Conservation (phyloP, 306 rosid species). For the Cicer arietinum region DNA sequence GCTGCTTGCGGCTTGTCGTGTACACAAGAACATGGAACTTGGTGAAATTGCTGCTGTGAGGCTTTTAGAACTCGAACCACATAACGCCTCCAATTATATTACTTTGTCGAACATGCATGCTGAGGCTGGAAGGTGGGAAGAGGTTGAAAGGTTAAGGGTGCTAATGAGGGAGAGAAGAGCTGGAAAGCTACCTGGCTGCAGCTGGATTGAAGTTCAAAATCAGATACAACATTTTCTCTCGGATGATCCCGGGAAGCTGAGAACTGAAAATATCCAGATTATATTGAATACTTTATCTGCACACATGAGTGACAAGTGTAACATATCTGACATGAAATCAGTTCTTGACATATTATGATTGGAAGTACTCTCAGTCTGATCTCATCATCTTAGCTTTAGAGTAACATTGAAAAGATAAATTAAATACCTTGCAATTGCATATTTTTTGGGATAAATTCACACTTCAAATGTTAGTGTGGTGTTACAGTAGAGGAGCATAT, state of each 20-base stretch:
- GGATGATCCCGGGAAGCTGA: slow-evolving; percentile 53
- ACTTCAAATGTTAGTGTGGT: not conserved
- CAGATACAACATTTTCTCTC: slow-evolving; percentile 64
- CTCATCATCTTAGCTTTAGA: slow-evolving; percentile 8
- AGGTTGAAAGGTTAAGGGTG: slow-evolving; percentile 72
- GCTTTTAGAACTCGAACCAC: slow-evolving; percentile 75
- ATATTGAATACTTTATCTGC: slow-evolving; percentile 52
- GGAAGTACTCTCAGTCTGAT: slow-evolving; percentile 3
- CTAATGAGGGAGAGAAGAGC: slow-evolving; percentile 61
- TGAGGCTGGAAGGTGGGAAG: slow-evolving; percentile 74
- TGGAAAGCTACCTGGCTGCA: slow-evolving; percentile 76
- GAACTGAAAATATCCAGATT: slow-evolving; percentile 52
- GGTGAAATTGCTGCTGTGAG: slow-evolving; percentile 62
- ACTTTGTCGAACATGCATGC: slow-evolving; percentile 82
- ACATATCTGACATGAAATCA: slow-evolving; percentile 39
- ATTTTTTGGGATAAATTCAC: slow-evolving; percentile 20
- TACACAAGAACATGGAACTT: slow-evolving; percentile 59
- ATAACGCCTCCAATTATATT: slow-evolving; percentile 72
- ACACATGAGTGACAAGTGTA: slow-evolving; percentile 59
- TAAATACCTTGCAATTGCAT: not conserved
- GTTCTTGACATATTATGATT: slow-evolving; percentile 49
- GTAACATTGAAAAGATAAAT: slow-evolving; percentile 4
- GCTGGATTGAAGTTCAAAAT: slow-evolving; percentile 77
- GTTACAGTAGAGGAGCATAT: slow-evolving; percentile 18
- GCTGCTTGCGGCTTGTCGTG: slow-evolving; percentile 72